phyloP scores from a whole-genome alignment of 768 basidiomycete genomes.

The Leccinum longicurvipes region DNA sequence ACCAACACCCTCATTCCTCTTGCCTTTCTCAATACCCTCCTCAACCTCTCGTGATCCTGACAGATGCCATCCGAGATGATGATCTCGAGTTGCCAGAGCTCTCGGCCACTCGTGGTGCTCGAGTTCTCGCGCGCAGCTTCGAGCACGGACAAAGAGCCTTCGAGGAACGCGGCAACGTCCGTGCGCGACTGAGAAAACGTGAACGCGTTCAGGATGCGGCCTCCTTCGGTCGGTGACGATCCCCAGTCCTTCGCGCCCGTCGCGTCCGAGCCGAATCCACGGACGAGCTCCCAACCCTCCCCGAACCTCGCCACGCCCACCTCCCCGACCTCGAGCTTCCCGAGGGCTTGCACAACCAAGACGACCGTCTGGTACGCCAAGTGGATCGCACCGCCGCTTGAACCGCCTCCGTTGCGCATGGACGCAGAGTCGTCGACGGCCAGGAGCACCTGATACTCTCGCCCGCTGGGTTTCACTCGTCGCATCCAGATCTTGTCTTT shows the following conservation, averaged over 20 bases:
- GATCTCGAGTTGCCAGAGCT: conserved; percentile 96
- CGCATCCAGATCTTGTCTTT: conserved; percentile 99
- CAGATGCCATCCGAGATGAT: conserved; percentile 99
- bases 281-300: conserved; percentile 80
- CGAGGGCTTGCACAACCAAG: conserved; percentile 86
- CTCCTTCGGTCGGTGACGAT: conserved; percentile 24
- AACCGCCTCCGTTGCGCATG: conserved; percentile 49
- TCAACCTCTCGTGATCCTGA: conserved; percentile 87
- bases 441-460: conserved; percentile 94
- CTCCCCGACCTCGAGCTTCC: conserved; percentile 93
- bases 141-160: conserved; percentile 70
- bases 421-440: conserved; percentile 95
- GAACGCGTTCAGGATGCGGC: conserved; percentile 73
- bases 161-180: conserved; percentile 78
- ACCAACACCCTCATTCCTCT: conserved; percentile 91
- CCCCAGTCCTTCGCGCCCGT: conserved; percentile 59
- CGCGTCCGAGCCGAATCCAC: conserved; percentile 82
- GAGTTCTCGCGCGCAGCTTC: conserved; percentile 71
- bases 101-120: conserved; percentile 58
- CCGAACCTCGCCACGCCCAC: conserved; percentile 91
- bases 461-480: conserved; percentile 86
- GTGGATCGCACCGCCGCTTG: conserved; percentile 48
- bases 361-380: conserved; percentile 93
- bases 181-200: conserved; percentile 87
- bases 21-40: conserved; percentile 76